These are phyloP conservation scores for Parvularia atlantis DNA, from an alignment of 78 protist genomes.

Conservation along the genomic window DNA sequence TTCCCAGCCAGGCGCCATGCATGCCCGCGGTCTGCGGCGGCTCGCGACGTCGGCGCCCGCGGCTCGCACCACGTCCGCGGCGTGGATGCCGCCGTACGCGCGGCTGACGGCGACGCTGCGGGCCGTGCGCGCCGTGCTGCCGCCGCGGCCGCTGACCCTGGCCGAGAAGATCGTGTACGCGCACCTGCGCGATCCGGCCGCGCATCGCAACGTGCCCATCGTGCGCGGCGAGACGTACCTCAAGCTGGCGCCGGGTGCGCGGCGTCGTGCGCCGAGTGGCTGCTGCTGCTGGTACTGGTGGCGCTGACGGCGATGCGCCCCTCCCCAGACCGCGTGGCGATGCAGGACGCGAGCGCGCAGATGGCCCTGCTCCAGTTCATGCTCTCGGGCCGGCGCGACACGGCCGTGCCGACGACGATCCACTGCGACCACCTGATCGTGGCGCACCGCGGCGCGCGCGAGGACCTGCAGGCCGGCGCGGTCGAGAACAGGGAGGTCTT, in stretches of 20 bases:
- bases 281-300: no score
- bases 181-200: conserved; percentile 70
- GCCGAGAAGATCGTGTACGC: conserved; percentile 80
- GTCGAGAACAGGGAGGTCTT: conserved; percentile 77
- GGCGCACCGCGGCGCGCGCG: conserved; percentile 59
- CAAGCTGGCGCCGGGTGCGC: no score
- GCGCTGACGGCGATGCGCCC: no score
- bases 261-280: no score
- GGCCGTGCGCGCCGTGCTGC: no score
- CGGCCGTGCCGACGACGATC: conserved; percentile 84
- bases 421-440: conserved; percentile 92
- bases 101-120: no score
- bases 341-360: conserved; percentile 71
- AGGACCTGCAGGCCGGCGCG: conserved; percentile 56
- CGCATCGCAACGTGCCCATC: conserved; percentile 10
- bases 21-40: no score
- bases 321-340: conserved; percentile 88
- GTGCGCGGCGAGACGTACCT: conserved; percentile 73
- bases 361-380: conserved; percentile 93
- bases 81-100: no score
- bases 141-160: conserved; percentile 79
- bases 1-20: no score
- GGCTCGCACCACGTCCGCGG: no score
- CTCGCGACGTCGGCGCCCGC: no score
- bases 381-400: conserved; percentile 73